Evolutionary conservation across 1,284 basidiomycete species (phyloP), one percentile per base, ranked within the genome.

Genomic region (Irpex lacteus): DNA sequence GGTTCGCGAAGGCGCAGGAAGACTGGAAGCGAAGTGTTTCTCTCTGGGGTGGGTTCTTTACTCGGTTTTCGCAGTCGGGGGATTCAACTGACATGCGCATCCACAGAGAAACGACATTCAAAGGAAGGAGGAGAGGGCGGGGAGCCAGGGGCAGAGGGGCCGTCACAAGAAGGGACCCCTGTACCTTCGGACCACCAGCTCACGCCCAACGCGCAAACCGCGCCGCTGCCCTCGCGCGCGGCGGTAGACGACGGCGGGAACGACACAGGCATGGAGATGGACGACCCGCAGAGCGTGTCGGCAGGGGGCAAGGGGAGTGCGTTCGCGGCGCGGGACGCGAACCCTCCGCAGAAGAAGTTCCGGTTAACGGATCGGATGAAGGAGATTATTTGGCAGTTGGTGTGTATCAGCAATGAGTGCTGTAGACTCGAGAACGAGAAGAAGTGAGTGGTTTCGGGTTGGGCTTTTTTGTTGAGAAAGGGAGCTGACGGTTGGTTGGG

Each of bases 351-450:
- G 65, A 88, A 90, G 78, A 86, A 86, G 74, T 93, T 88, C 70
- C 77, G 88, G 13, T 75, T 93, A 77, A 91, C 88, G 59, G 91
- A 94, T 66, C 74, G 76, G 68, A 92, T 94, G 88, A 90, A 91
- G 80, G 76, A 74, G 36, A 83, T 86, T 58, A 85, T 92, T 67
- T 94, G 91, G 91, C 85, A 90, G 75, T 79, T 93, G 6, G 91
- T 94, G 53, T 80, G 87, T 70, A 73, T 94, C 65, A 92, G 90
- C 73, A 93, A 93, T 70, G 91, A 93, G 77, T 86, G 86, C 63
- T 91, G 88, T 75, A 77, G 89, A 69, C 76, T 94, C 74, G 90
- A 92, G 78, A 92, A 93, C 71, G 90, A 92, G 84, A 92, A 92
- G 76, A 91, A 91, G 90, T 92, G 72, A 37, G 89, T 83, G 18